Base-by-base conservation (phyloP, 2,329 filamentous ascomycete species). In the Phyllosticta paracitricarpa region DNA sequence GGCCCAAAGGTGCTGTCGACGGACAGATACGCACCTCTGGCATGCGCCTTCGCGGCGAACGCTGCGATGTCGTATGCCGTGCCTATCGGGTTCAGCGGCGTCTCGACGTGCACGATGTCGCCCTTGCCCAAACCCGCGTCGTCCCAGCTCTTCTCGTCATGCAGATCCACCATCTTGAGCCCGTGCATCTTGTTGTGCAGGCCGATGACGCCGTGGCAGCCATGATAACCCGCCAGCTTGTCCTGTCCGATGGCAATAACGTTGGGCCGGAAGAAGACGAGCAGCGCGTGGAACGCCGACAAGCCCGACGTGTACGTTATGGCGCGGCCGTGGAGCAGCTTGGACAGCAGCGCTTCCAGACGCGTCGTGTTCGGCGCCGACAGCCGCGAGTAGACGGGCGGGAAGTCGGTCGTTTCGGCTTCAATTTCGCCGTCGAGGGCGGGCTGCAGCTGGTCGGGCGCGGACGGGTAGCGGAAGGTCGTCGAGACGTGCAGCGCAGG, bases 1-100 rank as follows among this genome's bases (percentile, higher is more conserved):
- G 94, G 94, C 2, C 86, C 94, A 75, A 99, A 97, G 0, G 94
- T 99, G 2, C 89, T 86, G 74, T 99, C 94, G 1, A 97, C 88
- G 12, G 87, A 88, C 56, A 97, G 79, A 61, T 84, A 84, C 8
- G 91, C 91, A 7, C 92, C 91, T 5, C 82, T 77, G 4, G 78
- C 78, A 69, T 87, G 87, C 0, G 94, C 94, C 66, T 84, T 83
- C 2, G 83, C 78, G 0, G 91, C 89, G 72, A 88, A 96, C 59
- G 78, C 75, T 35, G 79, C 78, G 28, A 99, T 85, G 68, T 90
- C 80, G 66, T 84, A 87, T 1, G 91, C 91, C 68, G 88, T 86
- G 57, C 94, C 94, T 1, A 88, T 88, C 0, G 94, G 94, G 74
- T 99, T 99, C 51, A 97, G 80, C 0, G 94, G 94, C 4, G 93